Evolutionary conservation across 2,329 filamentous ascomycete genomes (phyloP), one percentile per base, ranked within the genome.

Genomic region (Phyllachora maydis): DNA sequence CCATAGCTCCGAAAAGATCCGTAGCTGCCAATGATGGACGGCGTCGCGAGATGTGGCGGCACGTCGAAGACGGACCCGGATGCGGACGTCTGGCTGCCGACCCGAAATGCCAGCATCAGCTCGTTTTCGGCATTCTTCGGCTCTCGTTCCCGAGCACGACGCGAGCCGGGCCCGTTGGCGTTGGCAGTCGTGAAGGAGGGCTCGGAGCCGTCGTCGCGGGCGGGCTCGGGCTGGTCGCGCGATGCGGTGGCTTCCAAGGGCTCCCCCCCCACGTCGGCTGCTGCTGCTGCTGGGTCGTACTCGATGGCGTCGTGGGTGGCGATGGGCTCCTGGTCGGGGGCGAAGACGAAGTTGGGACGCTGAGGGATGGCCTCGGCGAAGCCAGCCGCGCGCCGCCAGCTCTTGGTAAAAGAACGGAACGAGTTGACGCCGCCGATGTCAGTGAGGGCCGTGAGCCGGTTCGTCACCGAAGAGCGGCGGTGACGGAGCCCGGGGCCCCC

Each of bases 401-500:
- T 91, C 30, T 76, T 67, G 21, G 83, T 78, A 43, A 95, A 95
- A 39, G 83, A 91, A 40, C 88, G 74, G 37, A 95, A 76, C 46
- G 78, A 90, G 54, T 95, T 95, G 30, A 83, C 74, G 23, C 85
- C 85, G 32, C 85, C 88, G 22, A 78, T 72, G 30, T 91, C 71
- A 34, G 62, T 56, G 25, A 73, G 42, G 25, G 57, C 54, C 14
- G 61, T 49, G 17, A 77, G 46, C 16, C 58, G 56, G 31, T 62
- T 54, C 16, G 58, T 60, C 18, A 65, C 51, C 5, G 66, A 72
- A n/a, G 64, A 65, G 29, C 65, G 69, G 30, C 12, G 19, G n/a
- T 10, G 15, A 19, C 4, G 1, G 13, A n/a, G n/a, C n/a, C n/a
- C n/a, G n/a, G n/a, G n/a, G n/a, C n/a, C n/a, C n/a, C n/a, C n/a